Percentiles rank a stretch among this genome's conserved stretches.
Evolutionary conservation across 805 yeast species (phyloP).

Genomic region (Saccharomyces jurei): DNA sequence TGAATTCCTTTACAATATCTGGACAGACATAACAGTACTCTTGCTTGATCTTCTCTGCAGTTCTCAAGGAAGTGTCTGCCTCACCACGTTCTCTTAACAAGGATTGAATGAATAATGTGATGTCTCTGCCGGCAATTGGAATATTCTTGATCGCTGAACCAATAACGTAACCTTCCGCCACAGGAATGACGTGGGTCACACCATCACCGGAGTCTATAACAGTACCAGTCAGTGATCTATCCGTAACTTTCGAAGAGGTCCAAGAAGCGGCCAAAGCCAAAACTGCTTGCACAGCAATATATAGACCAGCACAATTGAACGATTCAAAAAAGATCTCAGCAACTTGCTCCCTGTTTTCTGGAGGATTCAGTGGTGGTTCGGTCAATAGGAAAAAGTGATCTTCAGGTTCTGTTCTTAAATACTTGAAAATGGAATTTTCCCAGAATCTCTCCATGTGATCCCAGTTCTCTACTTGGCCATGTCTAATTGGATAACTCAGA

Average conservation of each 20-base stretch:
- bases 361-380: constrained; percentile 99
- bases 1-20: constrained; percentile 92
- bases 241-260: constrained; percentile 93
- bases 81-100: constrained; percentile 96
- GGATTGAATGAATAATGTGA: constrained; percentile 87
- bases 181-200: constrained; percentile 97
- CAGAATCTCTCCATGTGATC: constrained; percentile 99
- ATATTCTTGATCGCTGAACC: constrained; percentile 95
- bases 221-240: constrained; percentile 93
- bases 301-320: constrained; percentile 96
- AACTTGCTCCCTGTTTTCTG: constrained; percentile 96
- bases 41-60: constrained; percentile 95
- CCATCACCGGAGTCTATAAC: constrained; percentile 93
- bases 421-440: constrained; percentile 95
- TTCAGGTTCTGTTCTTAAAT: constrained; percentile 95
- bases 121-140: constrained; percentile 98
- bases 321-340: constrained; percentile 99
- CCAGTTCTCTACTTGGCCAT: constrained; percentile 98
- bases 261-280: constrained; percentile 97
- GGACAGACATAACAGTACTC: constrained; percentile 96
- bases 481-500: constrained; percentile 85
- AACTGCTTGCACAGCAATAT: constrained; percentile 98
- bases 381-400: constrained; percentile 93
- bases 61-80: constrained; percentile 81
- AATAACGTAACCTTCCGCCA: constrained; percentile 97